Base-by-base conservation (phyloP, 495 filamentous ascomycete genomes). In the Filosporella fistucella region DNA sequence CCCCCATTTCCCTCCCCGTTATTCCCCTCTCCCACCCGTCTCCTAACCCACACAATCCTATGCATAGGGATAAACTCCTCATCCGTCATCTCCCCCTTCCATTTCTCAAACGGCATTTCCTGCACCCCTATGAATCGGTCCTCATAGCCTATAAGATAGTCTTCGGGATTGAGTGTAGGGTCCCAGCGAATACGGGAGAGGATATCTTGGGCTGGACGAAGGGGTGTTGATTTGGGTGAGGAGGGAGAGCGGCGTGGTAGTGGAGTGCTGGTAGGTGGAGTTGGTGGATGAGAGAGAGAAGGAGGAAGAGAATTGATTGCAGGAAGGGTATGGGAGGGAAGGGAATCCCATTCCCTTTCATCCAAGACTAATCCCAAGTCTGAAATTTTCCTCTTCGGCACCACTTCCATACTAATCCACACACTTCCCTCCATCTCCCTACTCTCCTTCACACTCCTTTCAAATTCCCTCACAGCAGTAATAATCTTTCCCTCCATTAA, bases 31-130 rank as follows among this genome's bases (percentile, higher is more conserved):
- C 49, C 83, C 75, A 79, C 82, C 54, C 64, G 74, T 39, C 74
- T 69, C 60, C 75, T 78, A 51, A 91, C 88, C 52, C 84, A 88
- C 40, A 86, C 42, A 39, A 91, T 82, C 4, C 88, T 74, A 64
- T 91, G 88, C 64, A 85, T 76, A 7, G 88, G 88, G 52, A 91
- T 91, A 57, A 89, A 91, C 51, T 91, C 88, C 54, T 91, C 83
- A 52, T 91, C 82, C 21, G 85, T 91, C 34, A 80, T 71, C 49
- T 91, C 87, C 16, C 66, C 76, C 65, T 84, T 86, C 86, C 88
- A 91, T 24, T 68, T 67, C 37, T 73, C 74, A 8, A 89, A 63
- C 5, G 66, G 57, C 43, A 80, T 76, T 63, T 91, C 86, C 55
- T 76, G 69, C 9, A 70, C 67, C 0, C 85, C 86, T 8, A 75